phyloP scores from a whole-genome alignment of 2,329 filamentous ascomycete species.

The Ophiostoma ips region DNA sequence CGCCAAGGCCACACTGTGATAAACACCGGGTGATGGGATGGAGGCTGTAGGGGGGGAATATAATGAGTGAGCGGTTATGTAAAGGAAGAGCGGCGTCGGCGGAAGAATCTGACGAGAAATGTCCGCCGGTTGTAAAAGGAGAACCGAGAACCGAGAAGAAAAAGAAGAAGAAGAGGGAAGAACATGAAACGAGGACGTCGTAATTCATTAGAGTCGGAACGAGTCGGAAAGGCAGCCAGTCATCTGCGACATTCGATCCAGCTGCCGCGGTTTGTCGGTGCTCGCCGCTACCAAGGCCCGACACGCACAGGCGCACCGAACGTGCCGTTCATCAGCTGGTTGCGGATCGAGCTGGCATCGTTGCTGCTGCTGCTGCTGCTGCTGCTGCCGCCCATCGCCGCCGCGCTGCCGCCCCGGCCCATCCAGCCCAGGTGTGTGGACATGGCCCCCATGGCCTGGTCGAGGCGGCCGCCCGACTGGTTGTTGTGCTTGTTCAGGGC shows the following conservation, averaged over 20 bases:
- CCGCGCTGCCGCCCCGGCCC: slow-evolving; percentile 43
- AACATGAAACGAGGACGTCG: slow-evolving; percentile 5
- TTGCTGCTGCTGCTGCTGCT: slow-evolving; percentile 18
- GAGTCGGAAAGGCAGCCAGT: background rate
- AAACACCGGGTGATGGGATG: no score
- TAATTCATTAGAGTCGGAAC: slow-evolving; percentile 2
- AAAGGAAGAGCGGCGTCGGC: no score
- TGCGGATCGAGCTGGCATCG: slow-evolving; percentile 44
- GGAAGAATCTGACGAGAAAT: no score
- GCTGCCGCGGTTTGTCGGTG: background rate
- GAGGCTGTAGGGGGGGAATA: no score
- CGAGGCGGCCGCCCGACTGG: slow-evolving; percentile 67
- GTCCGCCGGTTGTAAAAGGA: no score
- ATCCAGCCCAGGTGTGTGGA: slow-evolving; percentile 67
- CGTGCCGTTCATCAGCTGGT: slow-evolving; percentile 46
- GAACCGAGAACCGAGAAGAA: no score
- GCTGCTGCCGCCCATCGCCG: slow-evolving; percentile 54
- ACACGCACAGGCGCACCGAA: slow-evolving; percentile 48
- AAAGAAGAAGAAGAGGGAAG: background rate
- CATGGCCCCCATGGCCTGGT: slow-evolving; percentile 66
- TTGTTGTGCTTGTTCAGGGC: slow-evolving; percentile 78
- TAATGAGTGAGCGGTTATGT: no score
- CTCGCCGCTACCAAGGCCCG: slow-evolving; percentile 39
- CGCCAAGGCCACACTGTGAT: no score
- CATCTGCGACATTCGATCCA: no score